phyloP scores from a whole-genome alignment of 1,139 yeast genomes.

The Starmera stellimalicola region DNA sequence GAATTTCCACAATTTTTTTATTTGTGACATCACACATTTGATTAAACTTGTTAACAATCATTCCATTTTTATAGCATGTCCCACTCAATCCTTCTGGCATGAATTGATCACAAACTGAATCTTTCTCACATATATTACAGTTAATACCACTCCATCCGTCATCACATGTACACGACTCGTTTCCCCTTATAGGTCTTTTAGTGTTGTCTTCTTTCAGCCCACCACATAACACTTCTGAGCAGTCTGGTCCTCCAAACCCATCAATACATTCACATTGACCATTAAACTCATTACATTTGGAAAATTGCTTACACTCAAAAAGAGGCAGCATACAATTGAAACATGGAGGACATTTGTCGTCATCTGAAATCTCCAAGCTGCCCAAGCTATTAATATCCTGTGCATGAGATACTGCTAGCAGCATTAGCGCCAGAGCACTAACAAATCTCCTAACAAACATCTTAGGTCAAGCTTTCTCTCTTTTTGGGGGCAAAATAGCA shows the following conservation, averaged over 20 bases:
- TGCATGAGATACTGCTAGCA: too few species aligned
- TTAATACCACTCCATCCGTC: conserved; percentile 92
- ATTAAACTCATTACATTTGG: conserved; percentile 73
- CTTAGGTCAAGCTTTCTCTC: too few species aligned
- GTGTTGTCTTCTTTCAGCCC: conserved; percentile 54
- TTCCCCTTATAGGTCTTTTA: conserved; percentile 51
- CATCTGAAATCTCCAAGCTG: too few species aligned
- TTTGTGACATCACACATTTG: conserved; percentile 96
- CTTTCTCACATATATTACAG: conserved; percentile 73
- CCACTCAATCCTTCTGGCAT: conserved; percentile 86
- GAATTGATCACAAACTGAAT: conserved; percentile 71
- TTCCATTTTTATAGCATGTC: conserved; percentile 85
- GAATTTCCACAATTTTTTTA: conserved; percentile 68
- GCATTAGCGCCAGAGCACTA: too few species aligned
- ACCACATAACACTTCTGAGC: conserved; percentile 87
- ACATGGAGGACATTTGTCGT: conserved; percentile 67
- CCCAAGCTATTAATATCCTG: too few species aligned
- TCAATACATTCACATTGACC: conserved; percentile 89
- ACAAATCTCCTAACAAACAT: too few species aligned
- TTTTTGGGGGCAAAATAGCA: too few species aligned
- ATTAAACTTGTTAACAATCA: conserved; percentile 68
- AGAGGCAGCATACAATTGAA: conserved; percentile 92
- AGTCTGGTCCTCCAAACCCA: conserved; percentile 92
- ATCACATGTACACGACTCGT: conserved; percentile 55
- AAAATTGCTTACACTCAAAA: conserved; percentile 83